These are phyloP conservation scores for Aspergillus brunneoviolaceus DNA, from an alignment of 2,329 filamentous ascomycete species.

Conservation along the genomic window DNA sequence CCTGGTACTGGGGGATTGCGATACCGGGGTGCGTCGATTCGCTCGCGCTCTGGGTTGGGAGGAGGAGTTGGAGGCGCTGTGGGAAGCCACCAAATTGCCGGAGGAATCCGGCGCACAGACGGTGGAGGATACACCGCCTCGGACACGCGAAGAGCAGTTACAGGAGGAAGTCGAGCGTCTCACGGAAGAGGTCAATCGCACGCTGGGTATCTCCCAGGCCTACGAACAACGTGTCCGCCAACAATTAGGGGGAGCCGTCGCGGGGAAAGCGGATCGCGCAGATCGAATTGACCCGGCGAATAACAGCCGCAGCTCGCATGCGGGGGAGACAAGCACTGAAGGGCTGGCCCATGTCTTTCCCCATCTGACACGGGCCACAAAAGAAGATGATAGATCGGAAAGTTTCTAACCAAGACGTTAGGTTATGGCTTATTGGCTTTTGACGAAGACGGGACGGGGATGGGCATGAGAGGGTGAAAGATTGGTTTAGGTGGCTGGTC, in stretches of 20 bases:
- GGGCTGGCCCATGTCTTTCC: slow-evolving; percentile 39
- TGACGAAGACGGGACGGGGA: background rate
- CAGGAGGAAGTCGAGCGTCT: slow-evolving; percentile 60
- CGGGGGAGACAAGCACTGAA: slow-evolving; percentile 8
- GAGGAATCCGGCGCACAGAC: slow-evolving; percentile 54
- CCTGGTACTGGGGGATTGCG: slow-evolving; percentile 76
- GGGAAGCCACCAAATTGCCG: slow-evolving; percentile 64
- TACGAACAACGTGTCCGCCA: slow-evolving; percentile 44
- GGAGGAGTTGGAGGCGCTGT: slow-evolving; percentile 75
- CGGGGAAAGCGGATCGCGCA: slow-evolving; percentile 3
- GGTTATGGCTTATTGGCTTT: background rate
- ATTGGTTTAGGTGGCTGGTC: slow-evolving; percentile 8
- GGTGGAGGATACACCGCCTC: slow-evolving; percentile 36
- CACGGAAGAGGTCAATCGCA: slow-evolving; percentile 58
- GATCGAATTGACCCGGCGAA: background rate
- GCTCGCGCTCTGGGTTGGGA: slow-evolving; percentile 81
- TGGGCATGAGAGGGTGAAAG: background rate
- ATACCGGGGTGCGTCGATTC: slow-evolving; percentile 74
- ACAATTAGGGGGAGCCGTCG: slow-evolving; percentile 25
- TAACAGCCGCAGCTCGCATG: background rate
- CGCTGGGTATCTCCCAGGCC: slow-evolving; percentile 49
- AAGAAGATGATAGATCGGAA: slow-evolving; percentile 15
- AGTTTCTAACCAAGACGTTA: background rate
- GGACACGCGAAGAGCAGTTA: slow-evolving; percentile 56
- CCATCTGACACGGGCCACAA: slow-evolving; percentile 26